phyloP scores from a whole-genome alignment of 108 stramenopile species.

The Nitzschia sp. region DNA sequence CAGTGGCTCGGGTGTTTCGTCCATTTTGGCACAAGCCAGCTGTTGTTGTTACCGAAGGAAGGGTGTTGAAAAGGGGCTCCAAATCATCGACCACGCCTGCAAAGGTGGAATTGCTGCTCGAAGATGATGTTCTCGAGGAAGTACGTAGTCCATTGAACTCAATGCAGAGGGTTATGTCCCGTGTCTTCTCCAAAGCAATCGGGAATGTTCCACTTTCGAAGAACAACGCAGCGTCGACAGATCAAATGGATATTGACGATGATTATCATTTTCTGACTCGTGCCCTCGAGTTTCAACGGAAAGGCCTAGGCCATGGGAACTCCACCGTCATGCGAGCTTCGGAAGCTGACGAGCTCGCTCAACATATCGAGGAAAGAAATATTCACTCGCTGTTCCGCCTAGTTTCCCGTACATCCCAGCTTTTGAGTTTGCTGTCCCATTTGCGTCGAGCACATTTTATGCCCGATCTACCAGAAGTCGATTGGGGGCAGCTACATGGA shows the following conservation, averaged over 20 bases:
- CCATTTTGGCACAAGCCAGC: slow-evolving; percentile 88
- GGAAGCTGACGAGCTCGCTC: slow-evolving; percentile 52
- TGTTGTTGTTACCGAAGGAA: slow-evolving; percentile 84
- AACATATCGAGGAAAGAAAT: slow-evolving; percentile 74
- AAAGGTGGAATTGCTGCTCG: slow-evolving; percentile 82
- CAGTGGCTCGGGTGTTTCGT: slow-evolving; percentile 73
- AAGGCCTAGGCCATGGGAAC: slow-evolving; percentile 26
- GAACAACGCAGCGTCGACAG: slow-evolving; percentile 20
- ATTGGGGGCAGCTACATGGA: slow-evolving; percentile 87
- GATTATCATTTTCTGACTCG: slow-evolving; percentile 44
- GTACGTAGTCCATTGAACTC: slow-evolving; percentile 50
- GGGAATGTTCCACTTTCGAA: slow-evolving; percentile 50
- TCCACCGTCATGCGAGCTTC: slow-evolving; percentile 19
- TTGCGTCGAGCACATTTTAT: slow-evolving; percentile 64
- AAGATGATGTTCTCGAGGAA: slow-evolving; percentile 59
- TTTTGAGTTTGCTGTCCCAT: slow-evolving; percentile 65
- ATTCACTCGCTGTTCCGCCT: slow-evolving; percentile 84
- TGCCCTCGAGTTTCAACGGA: slow-evolving; percentile 56
- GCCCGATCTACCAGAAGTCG: slow-evolving; percentile 72
- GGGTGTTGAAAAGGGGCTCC: slow-evolving; percentile 39
- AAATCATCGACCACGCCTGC: slow-evolving; percentile 46
- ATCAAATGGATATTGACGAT: slow-evolving; percentile 65
- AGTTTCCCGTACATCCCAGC: slow-evolving; percentile 69
- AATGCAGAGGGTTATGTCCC: slow-evolving; percentile 56
- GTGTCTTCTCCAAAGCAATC: slow-evolving; percentile 60